These are phyloP conservation scores for Cercospora canescens DNA, from an alignment of 2,329 filamentous ascomycete genomes.

Conservation along the genomic window DNA sequence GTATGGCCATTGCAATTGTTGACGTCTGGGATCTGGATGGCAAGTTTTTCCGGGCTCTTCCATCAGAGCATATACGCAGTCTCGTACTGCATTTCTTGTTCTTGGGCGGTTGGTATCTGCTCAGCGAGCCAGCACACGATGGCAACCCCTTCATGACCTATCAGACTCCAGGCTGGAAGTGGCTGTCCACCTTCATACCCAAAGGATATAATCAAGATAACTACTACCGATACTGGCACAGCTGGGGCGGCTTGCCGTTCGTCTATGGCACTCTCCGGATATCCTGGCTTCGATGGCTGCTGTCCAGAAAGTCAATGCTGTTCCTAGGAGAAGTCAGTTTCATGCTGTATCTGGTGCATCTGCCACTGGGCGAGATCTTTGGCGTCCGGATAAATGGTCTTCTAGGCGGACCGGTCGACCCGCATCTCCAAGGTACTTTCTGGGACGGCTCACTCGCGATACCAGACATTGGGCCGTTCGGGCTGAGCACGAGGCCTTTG, in stretches of 20 bases:
- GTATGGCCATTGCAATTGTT: slow-evolving; percentile 17
- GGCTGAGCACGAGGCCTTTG: slow-evolving; percentile 54
- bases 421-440: not conserved
- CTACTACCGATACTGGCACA: slow-evolving; percentile 58
- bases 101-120: slow-evolving; percentile 15
- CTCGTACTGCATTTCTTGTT: not conserved
- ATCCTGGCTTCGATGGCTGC: slow-evolving; percentile 48
- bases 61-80: not conserved
- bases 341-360: slow-evolving; percentile 63
- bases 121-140: slow-evolving; percentile 5
- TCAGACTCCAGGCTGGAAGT: slow-evolving; percentile 60
- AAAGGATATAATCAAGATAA: slow-evolving; percentile 21
- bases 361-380: slow-evolving; percentile 54
- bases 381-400: slow-evolving; percentile 56
- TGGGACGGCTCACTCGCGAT: slow-evolving; percentile 35
- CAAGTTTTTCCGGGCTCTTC: not conserved
- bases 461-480: slow-evolving; percentile 54
- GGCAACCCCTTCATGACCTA: not conserved
- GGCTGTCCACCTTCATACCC: slow-evolving; percentile 47
- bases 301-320: slow-evolving; percentile 53
- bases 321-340: slow-evolving; percentile 64
- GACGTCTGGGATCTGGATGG: slow-evolving; percentile 6
- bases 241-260: slow-evolving; percentile 54
- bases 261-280: slow-evolving; percentile 53
- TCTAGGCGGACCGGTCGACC: slow-evolving; percentile 36